Evolutionary conservation across 2,329 filamentous ascomycete species (phyloP).

Genomic region (Kalaharituber pfeilii): DNA sequence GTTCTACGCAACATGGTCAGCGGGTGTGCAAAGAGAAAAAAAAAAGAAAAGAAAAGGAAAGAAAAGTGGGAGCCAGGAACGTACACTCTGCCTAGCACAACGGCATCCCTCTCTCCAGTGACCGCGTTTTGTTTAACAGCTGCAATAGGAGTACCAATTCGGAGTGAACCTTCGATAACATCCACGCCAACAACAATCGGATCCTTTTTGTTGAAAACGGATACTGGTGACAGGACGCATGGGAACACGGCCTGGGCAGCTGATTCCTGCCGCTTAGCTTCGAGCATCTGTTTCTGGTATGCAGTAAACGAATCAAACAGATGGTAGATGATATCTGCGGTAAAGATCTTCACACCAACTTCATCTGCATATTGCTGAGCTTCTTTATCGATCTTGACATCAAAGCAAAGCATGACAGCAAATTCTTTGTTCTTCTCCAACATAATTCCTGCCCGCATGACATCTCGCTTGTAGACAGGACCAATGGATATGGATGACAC

Average conservation of each 20-base stretch:
- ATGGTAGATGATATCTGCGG: slow-evolving; percentile 97
- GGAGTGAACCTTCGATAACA: slow-evolving; percentile 75
- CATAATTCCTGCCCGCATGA: slow-evolving; percentile 89
- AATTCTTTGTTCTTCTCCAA: slow-evolving; percentile 76
- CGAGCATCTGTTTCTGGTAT: slow-evolving; percentile 73
- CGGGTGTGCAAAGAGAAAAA: too few species aligned
- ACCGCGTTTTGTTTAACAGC: slow-evolving; percentile 65
- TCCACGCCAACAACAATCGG: slow-evolving; percentile 94
- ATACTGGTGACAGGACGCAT: slow-evolving; percentile 73
- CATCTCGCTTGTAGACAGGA: slow-evolving; percentile 92
- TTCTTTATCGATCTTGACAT: slow-evolving; percentile 98
- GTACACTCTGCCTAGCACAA: slow-evolving; percentile 83
- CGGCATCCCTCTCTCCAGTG: slow-evolving; percentile 66
- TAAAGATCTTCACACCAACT: slow-evolving; percentile 92
- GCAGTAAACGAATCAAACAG: slow-evolving; percentile 92
- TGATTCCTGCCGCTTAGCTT: slow-evolving; percentile 88
- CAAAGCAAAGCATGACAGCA: slow-evolving; percentile 99
- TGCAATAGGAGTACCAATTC: slow-evolving; percentile 75
- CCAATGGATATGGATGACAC: slow-evolving; percentile 83
- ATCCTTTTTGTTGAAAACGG: slow-evolving; percentile 95
- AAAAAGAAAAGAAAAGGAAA: not conserved
- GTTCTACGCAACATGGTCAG: too few species aligned
- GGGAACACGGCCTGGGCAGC: slow-evolving; percentile 96
- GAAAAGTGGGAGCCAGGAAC: slow-evolving; percentile 29
- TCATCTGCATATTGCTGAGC: slow-evolving; percentile 81